Evolutionary conservation across 176 grass and related monocot genomes (phyloP).

Genomic region (Ampelocalamus luodianensis): DNA sequence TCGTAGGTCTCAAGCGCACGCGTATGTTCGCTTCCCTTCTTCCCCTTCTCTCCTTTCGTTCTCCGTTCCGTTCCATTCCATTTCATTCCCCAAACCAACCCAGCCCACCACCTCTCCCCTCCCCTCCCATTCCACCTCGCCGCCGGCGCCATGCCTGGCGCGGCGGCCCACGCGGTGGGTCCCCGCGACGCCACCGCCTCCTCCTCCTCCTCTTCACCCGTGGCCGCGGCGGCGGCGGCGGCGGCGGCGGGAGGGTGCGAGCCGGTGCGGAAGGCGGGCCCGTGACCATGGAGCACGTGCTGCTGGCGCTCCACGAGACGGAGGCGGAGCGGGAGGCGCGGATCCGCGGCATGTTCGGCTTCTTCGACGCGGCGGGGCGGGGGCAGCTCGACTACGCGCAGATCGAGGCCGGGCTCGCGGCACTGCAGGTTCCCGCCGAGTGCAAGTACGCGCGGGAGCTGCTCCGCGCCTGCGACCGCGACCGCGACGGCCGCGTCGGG

Average conservation of each 20-base stretch:
- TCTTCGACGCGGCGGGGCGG: slow-evolving; percentile 71
- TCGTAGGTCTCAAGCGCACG: neutral
- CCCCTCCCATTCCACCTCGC: slow-evolving; percentile 25
- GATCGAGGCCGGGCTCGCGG: slow-evolving; percentile 87
- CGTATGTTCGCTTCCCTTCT: slow-evolving; percentile 33
- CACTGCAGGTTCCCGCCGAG: slow-evolving; percentile 74
- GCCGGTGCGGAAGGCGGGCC: slow-evolving; percentile 68
- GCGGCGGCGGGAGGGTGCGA: slow-evolving; percentile 39
- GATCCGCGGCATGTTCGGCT: slow-evolving; percentile 85
- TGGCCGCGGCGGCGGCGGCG: neutral
- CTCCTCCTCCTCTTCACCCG: slow-evolving; percentile 16
- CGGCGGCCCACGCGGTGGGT: slow-evolving; percentile 57
- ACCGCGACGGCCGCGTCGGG: slow-evolving; percentile 81
- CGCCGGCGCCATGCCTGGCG: slow-evolving; percentile 65
- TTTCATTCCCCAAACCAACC: slow-evolving; percentile 44
- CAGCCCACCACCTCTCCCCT: slow-evolving; percentile 18
- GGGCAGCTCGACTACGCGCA: slow-evolving; percentile 90
- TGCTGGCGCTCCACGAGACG: slow-evolving; percentile 77
- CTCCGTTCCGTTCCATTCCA: neutral
- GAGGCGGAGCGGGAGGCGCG: slow-evolving; percentile 88
- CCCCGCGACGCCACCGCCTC: slow-evolving; percentile 9
- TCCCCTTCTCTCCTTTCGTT: neutral
- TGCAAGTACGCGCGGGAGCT: slow-evolving; percentile 95
- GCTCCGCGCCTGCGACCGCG: slow-evolving; percentile 82
- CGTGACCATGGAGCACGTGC: slow-evolving; percentile 92